Evolutionary conservation across 2,329 filamentous ascomycete species (phyloP).

Genomic region (Arthrobotrys entomopaga): DNA sequence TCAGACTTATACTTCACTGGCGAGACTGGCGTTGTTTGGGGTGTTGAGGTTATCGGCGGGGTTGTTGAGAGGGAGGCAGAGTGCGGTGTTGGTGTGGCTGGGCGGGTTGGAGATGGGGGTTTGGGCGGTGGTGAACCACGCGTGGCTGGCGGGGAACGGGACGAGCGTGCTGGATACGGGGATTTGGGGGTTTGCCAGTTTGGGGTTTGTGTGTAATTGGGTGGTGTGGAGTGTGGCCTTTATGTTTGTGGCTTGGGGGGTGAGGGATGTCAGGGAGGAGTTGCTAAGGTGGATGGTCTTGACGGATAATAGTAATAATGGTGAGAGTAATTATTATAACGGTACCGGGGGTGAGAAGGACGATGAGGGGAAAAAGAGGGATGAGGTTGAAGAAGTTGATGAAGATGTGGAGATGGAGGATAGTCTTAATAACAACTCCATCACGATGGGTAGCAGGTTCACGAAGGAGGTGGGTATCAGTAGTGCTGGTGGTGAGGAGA

Average conservation of each 20-base stretch:
- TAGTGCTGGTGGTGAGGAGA: background rate
- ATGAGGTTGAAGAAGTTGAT: slow-evolving; percentile 8
- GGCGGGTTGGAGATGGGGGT: slow-evolving; percentile 63
- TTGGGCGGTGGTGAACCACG: slow-evolving; percentile 71
- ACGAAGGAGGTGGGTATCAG: background rate
- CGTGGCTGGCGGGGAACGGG: slow-evolving; percentile 71
- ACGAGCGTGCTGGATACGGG: slow-evolving; percentile 65
- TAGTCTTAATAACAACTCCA: background rate
- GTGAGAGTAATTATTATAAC: slow-evolving; percentile 57
- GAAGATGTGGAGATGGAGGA: slow-evolving; percentile 14
- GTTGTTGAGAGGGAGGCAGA: slow-evolving; percentile 14
- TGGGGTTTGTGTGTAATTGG: slow-evolving; percentile 61
- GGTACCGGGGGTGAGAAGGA: slow-evolving; percentile 55
- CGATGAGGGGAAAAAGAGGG: slow-evolving; percentile 8
- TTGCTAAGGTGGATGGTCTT: slow-evolving; percentile 61
- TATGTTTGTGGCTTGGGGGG: slow-evolving; percentile 63
- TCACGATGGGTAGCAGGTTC: background rate
- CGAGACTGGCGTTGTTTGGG: slow-evolving; percentile 14
- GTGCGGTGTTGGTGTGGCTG: slow-evolving; percentile 29
- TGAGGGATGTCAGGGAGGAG: slow-evolving; percentile 61
- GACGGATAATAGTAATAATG: too few relatives aligned
- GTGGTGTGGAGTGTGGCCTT: slow-evolving; percentile 63
- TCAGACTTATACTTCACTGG: slow-evolving; percentile 25
- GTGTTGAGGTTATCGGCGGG: slow-evolving; percentile 1
- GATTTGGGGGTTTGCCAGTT: slow-evolving; percentile 57